Percentiles rank a stretch among this genome's conserved stretches.
Evolutionary conservation across 2,329 filamentous ascomycete genomes (phyloP).

Genomic region (Eutypella sp.): DNA sequence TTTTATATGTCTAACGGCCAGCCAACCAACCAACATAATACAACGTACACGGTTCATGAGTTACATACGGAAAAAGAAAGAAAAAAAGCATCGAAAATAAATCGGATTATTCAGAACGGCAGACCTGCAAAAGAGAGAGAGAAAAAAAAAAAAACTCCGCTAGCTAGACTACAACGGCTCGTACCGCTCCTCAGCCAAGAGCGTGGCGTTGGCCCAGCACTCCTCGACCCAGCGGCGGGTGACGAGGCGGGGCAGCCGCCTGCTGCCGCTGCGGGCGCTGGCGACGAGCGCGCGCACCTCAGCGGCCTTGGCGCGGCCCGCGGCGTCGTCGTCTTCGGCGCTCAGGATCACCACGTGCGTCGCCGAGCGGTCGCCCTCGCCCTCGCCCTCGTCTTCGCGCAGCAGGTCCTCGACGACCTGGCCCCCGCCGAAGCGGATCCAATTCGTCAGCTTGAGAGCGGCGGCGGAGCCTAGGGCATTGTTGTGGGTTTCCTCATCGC

Average conservation of each 20-base stretch:
- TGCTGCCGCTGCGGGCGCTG: slow-evolving; percentile 39
- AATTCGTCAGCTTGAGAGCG: slow-evolving; percentile 46
- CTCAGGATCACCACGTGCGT: slow-evolving; percentile 70
- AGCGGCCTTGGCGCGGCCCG: slow-evolving; percentile 36
- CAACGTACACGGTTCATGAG: too few species aligned
- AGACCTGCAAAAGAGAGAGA: background rate
- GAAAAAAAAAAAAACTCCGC: background rate
- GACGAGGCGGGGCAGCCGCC: slow-evolving; percentile 63
- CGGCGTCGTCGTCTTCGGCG: slow-evolving; percentile 26
- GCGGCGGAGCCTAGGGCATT: too few species aligned
- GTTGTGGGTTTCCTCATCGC: slow-evolving; percentile 26
- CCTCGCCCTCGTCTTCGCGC: slow-evolving; percentile 43
- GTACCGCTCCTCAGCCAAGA: slow-evolving; percentile 72
- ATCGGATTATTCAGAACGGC: background rate
- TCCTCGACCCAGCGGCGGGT: slow-evolving; percentile 67
- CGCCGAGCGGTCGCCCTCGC: too few species aligned
- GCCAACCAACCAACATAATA: too few species aligned
- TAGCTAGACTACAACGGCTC: slow-evolving; percentile 11
- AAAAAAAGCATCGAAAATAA: too few species aligned
- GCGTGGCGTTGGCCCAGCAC: slow-evolving; percentile 73
- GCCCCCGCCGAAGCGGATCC: slow-evolving; percentile 67
- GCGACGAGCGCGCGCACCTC: slow-evolving; percentile 41
- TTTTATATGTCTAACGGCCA: too few species aligned
- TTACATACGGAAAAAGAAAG: too few species aligned
- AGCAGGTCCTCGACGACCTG: slow-evolving; percentile 44